Base-by-base conservation (phyloP, 495 filamentous ascomycete species). In the Thermochaetoides thermophila region DNA sequence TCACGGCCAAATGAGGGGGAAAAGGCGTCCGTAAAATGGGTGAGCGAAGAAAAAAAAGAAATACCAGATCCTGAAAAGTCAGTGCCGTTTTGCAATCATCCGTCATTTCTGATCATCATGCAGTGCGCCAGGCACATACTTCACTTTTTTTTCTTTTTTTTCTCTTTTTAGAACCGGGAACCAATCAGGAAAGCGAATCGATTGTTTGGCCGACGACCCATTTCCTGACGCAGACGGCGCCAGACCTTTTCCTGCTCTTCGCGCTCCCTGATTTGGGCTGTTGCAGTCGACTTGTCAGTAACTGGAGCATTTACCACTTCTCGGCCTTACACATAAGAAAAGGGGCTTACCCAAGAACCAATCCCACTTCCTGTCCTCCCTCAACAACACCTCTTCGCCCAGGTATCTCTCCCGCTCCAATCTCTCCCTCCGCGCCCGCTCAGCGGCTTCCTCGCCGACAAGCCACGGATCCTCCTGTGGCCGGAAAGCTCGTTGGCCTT, bases 381-480 rank as follows among this genome's bases (percentile, higher is more conserved):
- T 43, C 9, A 55, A 36, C 34, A 69, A 20, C 7, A 67, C 34
- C 32, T 61, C 59, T 9, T 64, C 57, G 1, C 56, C 61, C 18
- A 49, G 53, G 49, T 61, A 51, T 20, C 50, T 55, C 52, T 68
- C 57, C 29, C 61, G 37, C 20, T 56, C 61, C 29, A 64, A 36
- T 40, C 66, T 54, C 51, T 64, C 59, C 26, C 38, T 41, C 31
- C 59, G 39, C 13, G 63, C 65, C 30, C 44, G 37, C 13, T 50
- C 49, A 13, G 67, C 66, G 8, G 60, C 66, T 38, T 57, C 53
- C 49, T 71, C 66, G 20, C 67, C 67, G 1, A 68, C 67, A 5
- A 69, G 53, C 14, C 64, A 53, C 5, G 64, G 67, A 39, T 69
- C 66, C 44, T 71, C 66, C 15, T 64, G 55, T 16, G 61, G 63